phyloP scores from a whole-genome alignment of 345 rosid genomes.

The Euphorbia tirucalli region DNA sequence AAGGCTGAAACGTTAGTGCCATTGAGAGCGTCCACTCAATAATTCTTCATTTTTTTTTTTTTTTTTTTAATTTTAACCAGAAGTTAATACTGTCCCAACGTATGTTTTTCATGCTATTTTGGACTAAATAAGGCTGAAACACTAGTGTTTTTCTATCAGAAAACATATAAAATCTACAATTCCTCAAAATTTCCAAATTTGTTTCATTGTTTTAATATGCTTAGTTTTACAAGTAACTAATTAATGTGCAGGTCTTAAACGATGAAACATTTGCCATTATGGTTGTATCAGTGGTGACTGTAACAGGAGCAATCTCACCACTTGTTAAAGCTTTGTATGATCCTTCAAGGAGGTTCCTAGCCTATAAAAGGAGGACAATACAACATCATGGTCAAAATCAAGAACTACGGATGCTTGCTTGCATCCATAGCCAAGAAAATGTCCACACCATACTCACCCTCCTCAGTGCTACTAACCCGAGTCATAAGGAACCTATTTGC shows the following conservation, averaged over 20 bases:
- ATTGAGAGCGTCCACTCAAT: neutral
- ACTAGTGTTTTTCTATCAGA: no score
- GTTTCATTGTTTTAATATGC: neutral
- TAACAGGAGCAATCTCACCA: conserved; percentile 37
- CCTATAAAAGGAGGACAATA: conserved; percentile 52
- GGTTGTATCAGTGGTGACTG: conserved; percentile 17
- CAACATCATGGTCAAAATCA: conserved; percentile 29
- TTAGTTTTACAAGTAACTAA: neutral
- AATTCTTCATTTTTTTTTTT: no score
- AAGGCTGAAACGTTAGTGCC: neutral
- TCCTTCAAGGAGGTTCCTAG: conserved; percentile 53
- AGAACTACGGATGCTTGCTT: conserved; percentile 49
- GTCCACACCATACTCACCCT: conserved; percentile 17
- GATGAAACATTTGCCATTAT: conserved; percentile 33
- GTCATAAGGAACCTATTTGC: conserved; percentile 24
- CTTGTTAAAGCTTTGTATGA: conserved; percentile 49
- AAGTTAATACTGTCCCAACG: no score
- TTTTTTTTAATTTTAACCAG: no score
- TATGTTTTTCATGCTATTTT: no score
- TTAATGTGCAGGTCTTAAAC: conserved; percentile 34
- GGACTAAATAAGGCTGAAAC: no score
- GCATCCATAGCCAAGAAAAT: conserved; percentile 38
- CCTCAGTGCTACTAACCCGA: conserved; percentile 32
- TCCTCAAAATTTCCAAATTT: neutral
- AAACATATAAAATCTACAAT: neutral